phyloP scores from a whole-genome alignment of 129 eudicot species.

The Pittosporum tobira region DNA sequence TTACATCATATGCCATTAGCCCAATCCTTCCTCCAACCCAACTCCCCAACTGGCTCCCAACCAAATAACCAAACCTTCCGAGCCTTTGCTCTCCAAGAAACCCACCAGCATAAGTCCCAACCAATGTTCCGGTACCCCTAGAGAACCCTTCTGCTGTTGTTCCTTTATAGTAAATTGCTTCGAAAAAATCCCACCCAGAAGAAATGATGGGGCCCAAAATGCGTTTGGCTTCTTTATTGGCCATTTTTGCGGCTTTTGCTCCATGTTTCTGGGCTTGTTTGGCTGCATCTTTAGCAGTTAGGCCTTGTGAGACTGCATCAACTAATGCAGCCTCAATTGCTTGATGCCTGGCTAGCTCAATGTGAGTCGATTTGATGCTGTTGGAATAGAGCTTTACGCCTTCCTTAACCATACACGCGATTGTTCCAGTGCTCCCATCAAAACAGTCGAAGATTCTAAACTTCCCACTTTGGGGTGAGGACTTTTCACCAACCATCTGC shows the following conservation, averaged over 20 bases:
- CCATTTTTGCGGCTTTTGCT: constrained; percentile 82
- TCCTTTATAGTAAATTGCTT: constrained; percentile 79
- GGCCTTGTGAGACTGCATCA: constrained; percentile 67
- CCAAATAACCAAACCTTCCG: constrained; percentile 85
- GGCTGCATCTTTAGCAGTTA: constrained; percentile 64
- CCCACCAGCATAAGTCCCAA: constrained; percentile 69
- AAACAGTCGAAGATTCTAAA: constrained; percentile 70
- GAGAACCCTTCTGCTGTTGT: constrained; percentile 66
- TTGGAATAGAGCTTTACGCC: constrained; percentile 69
- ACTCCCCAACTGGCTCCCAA: constrained; percentile 92
- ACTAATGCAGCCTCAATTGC: constrained; percentile 69
- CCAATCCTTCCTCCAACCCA: constrained; percentile 95
- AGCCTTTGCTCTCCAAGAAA: constrained; percentile 68
- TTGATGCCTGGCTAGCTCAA: constrained; percentile 53
- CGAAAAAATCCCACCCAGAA: constrained; percentile 96
- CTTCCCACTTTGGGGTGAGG: constrained; percentile 85
- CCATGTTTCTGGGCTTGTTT: constrained; percentile 71
- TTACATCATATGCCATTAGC: constrained; percentile 77
- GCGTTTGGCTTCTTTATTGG: constrained; percentile 69
- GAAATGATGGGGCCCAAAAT: constrained; percentile 86
- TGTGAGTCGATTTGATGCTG: constrained; percentile 70
- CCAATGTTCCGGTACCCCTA: constrained; percentile 79
- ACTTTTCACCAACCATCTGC: constrained; percentile 65
- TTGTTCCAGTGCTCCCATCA: constrained; percentile 75
- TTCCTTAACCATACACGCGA: constrained; percentile 80